Conservation (phyloP, 805 yeast species). For the Yamadazyma phyllophila region DNA sequence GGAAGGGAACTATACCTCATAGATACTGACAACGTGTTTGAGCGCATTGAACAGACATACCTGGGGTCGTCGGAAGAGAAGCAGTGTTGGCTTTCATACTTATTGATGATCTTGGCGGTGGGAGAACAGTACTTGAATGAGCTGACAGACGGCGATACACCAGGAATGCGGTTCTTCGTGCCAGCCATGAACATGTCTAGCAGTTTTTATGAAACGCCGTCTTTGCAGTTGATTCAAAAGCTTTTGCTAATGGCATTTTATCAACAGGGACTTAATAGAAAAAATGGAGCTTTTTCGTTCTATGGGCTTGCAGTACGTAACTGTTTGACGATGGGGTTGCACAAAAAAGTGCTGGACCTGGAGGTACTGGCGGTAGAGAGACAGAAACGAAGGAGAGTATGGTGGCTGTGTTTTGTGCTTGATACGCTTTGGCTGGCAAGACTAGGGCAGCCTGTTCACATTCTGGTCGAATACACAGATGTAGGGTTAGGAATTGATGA, state of each 20-base stretch:
- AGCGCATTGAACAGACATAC: conserved; percentile 7
- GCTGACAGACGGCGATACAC: conserved; percentile 16
- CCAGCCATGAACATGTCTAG: conserved; percentile 29
- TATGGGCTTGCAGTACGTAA: conserved; percentile 39
- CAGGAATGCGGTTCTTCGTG: conserved; percentile 33
- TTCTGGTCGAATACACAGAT: conserved; percentile 39
- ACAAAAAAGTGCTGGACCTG: conserved; percentile 17
- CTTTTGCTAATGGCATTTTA: conserved; percentile 32
- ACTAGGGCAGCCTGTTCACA: conserved; percentile 35
- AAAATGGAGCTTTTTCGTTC: conserved; percentile 35
- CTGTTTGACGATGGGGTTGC: conserved; percentile 34
- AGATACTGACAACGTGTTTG: conserved; percentile 6
- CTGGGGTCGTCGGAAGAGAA: conserved; percentile 6
- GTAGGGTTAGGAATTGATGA: conserved; percentile 22
- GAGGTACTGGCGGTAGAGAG: neutral
- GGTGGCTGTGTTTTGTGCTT: conserved; percentile 40
- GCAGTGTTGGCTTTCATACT: conserved; percentile 10
- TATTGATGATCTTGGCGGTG: conserved; percentile 10
- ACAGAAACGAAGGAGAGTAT: conserved; percentile 34
- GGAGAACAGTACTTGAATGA: conserved; percentile 14
- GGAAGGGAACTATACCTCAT: conserved; percentile 9
- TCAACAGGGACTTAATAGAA: conserved; percentile 32
- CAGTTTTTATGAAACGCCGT: conserved; percentile 27
- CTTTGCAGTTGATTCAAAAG: conserved; percentile 29
- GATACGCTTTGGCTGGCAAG: conserved; percentile 38